These are phyloP conservation scores for Schizothecium vesticola DNA, from an alignment of 495 filamentous ascomycete genomes.

Conservation along the genomic window DNA sequence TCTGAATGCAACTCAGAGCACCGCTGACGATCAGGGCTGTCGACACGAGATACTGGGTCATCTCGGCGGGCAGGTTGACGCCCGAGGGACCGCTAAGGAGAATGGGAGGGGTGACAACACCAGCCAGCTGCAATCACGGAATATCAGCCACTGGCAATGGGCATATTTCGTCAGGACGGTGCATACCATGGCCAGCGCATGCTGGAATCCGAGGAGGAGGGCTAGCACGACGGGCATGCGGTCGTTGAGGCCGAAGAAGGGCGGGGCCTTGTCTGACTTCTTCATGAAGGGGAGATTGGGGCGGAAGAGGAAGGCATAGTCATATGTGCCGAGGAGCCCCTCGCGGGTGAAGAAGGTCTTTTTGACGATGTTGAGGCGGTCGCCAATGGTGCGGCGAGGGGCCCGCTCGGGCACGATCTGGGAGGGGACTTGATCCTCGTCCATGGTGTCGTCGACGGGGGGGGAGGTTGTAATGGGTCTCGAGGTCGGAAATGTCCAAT, in stretches of 20 bases:
- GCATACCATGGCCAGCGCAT: conserved; percentile 44
- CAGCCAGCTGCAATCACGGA: conserved; percentile 30
- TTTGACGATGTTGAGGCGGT: conserved; percentile 25
- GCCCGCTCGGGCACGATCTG: conserved; percentile 35
- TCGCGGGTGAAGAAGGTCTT: conserved; percentile 50
- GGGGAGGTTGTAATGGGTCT: background rate
- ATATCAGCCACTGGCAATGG: background rate
- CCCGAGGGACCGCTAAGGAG: conserved; percentile 60
- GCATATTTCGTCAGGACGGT: background rate
- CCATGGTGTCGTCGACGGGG: conserved; percentile 26
- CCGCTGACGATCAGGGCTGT: conserved; percentile 85
- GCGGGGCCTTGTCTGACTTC: conserved; percentile 55
- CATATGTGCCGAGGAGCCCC: conserved; percentile 77
- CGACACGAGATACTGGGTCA: conserved; percentile 79
- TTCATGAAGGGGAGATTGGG: conserved; percentile 83
- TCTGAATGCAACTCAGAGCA: conserved; percentile 72
- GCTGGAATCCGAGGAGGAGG: conserved; percentile 49
- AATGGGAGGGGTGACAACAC: conserved; percentile 71
- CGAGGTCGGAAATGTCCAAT: background rate
- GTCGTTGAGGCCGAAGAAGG: conserved; percentile 87
- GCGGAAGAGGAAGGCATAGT: conserved; percentile 67
- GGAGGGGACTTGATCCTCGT: conserved; percentile 44
- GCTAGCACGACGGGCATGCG: conserved; percentile 74
- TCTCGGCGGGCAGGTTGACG: conserved; percentile 56
- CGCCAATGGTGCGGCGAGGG: conserved; percentile 29